A percentile compares a stretch with the other conserved stretches of the same genome.
Conservation (phyloP, 345 rosid genomes). For the Gossypium australe region DNA sequence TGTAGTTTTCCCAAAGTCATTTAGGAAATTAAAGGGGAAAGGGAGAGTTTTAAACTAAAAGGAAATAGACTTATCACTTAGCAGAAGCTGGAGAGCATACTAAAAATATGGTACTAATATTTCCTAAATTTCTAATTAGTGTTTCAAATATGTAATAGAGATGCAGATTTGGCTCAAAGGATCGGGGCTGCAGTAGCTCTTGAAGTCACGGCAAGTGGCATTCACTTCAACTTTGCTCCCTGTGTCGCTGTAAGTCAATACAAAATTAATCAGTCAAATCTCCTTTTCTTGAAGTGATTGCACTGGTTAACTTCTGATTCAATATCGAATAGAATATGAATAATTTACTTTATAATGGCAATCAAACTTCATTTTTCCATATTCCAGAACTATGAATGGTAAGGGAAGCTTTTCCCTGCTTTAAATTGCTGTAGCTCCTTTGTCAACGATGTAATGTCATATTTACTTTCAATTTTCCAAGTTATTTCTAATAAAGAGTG, state of each 20-base stretch:
- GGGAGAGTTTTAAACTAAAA: neutral
- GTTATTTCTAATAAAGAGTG: neutral
- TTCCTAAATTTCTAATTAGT: conserved; percentile 12
- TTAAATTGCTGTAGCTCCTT: neutral
- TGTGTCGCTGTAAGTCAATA: conserved; percentile 69
- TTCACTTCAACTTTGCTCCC: conserved; percentile 79
- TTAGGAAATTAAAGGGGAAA: neutral
- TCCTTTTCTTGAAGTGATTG: neutral
- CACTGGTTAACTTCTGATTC: neutral
- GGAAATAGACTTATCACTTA: neutral
- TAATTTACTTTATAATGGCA: neutral
- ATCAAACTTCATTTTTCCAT: neutral
- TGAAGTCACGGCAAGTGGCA: conserved; percentile 80
- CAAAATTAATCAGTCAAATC: neutral
- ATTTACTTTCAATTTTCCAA: neutral
- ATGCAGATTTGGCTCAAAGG: conserved; percentile 54
- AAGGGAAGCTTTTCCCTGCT: neutral
- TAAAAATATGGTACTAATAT: neutral
- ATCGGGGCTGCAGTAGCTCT: conserved; percentile 75
- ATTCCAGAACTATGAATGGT: neutral
- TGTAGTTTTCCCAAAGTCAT: neutral
- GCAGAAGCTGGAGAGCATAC: neutral
- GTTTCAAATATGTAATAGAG: conserved; percentile 34
- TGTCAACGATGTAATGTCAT: neutral
- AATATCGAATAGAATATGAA: neutral